A percentile compares a stretch with the other conserved stretches of the same genome.
Conservation (phyloP, 306 rosid genomes). For the Glycine soja region DNA sequence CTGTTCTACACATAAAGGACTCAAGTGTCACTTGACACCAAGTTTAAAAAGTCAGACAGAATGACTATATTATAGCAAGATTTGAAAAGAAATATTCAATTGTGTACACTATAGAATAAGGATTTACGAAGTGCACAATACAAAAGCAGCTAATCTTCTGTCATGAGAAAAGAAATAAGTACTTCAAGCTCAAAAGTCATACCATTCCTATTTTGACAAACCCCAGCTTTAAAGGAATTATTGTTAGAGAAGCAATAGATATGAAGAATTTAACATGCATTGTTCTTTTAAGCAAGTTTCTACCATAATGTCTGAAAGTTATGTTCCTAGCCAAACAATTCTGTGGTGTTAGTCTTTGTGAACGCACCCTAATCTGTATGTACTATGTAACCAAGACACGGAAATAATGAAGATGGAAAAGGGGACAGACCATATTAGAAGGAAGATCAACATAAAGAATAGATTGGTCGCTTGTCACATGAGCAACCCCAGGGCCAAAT, state of each 20-base stretch:
- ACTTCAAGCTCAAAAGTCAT: conserved; percentile 26
- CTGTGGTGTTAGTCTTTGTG: neutral
- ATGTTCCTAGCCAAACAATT: neutral
- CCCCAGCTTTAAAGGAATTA: neutral
- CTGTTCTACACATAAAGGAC: neutral
- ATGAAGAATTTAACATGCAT: conserved; percentile 5
- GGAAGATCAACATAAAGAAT: conserved; percentile 86
- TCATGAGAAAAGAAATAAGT: neutral
- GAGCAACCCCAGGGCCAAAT: conserved; percentile 72
- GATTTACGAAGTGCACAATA: conserved; percentile 1
- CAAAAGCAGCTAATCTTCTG: conserved; percentile 3
- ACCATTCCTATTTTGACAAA: neutral
- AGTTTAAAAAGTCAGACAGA: neutral
- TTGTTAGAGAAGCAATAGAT: conserved; percentile 29
- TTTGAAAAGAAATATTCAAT: neutral
- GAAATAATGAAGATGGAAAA: conserved; percentile 22
- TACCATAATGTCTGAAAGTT: neutral
- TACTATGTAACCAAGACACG: neutral
- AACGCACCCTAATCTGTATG: neutral
- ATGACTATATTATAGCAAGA: neutral
- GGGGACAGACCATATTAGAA: conserved; percentile 80
- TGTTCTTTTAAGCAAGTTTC: conserved; percentile 1
- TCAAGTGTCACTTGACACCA: neutral
- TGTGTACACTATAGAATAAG: neutral
- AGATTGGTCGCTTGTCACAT: conserved; percentile 63